These are phyloP conservation scores for Fibroporia radiculosa DNA, from an alignment of 768 basidiomycete species.

Conservation along the genomic window DNA sequence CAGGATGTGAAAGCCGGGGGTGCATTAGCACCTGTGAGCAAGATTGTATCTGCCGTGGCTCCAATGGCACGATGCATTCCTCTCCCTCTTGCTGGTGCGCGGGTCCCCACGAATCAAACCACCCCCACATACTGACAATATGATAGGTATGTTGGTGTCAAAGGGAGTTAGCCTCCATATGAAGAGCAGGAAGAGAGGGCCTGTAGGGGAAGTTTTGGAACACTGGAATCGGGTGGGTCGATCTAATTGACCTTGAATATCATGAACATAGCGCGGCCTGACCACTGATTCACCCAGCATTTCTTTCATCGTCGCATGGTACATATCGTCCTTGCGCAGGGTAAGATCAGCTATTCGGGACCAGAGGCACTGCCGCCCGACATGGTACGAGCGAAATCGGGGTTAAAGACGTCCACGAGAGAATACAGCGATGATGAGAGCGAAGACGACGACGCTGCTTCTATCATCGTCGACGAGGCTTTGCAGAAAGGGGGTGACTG, in stretches of 20 bases:
- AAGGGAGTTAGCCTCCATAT: conserved; percentile 3
- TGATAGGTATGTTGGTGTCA: conserved; percentile 2
- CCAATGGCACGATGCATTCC: conserved; percentile 1
- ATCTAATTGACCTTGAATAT: not conserved
- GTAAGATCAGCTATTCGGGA: conserved; percentile 9
- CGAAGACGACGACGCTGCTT: not conserved
- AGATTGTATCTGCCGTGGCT: conserved; percentile 1
- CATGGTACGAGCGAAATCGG: conserved; percentile 1
- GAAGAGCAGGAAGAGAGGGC: conserved; percentile 11
- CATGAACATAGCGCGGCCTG: not conserved
- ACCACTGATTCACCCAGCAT: not conserved
- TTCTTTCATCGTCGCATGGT: conserved; percentile 16
- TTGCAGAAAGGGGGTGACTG: not conserved
- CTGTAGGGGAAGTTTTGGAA: conserved; percentile 35
- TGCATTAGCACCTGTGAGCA: not conserved
- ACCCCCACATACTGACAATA: not conserved
- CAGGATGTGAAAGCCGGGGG: conserved; percentile 8
- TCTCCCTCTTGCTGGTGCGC: not conserved
- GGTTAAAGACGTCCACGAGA: not conserved
- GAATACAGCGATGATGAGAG: not conserved
- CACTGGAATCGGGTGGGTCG: conserved; percentile 41
- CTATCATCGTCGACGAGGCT: not conserved
- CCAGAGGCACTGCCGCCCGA: conserved; percentile 3
- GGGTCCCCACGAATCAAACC: not conserved
- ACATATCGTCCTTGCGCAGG: conserved; percentile 11